These are phyloP conservation scores for Tricholoma sp. DNA, from an alignment of 768 basidiomycete genomes.

Conservation along the genomic window DNA sequence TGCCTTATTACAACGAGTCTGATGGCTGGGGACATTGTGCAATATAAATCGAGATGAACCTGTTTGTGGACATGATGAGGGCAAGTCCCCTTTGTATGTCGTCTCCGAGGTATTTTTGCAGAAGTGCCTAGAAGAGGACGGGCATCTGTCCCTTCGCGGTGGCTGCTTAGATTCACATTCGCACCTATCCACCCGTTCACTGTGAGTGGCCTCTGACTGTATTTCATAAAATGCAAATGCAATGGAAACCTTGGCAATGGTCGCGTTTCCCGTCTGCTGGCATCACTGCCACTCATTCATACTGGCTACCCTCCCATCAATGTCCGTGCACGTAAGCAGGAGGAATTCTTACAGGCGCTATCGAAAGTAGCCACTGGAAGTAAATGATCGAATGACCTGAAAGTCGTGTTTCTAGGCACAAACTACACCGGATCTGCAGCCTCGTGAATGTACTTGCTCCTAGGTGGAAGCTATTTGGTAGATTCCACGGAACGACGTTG, in stretches of 20 bases:
- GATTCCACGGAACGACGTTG: too few species aligned
- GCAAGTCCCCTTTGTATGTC: background rate
- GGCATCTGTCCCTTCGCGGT: background rate
- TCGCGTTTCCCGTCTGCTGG: background rate
- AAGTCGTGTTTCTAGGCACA: background rate
- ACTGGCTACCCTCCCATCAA: background rate
- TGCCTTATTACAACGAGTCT: background rate
- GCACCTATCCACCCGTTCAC: background rate
- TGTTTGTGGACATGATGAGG: background rate
- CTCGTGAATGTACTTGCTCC: background rate
- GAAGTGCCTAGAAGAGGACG: background rate
- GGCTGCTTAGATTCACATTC: background rate
- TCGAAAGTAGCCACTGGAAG: background rate
- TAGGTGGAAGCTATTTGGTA: background rate
- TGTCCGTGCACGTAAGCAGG: background rate
- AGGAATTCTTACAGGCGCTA: background rate
- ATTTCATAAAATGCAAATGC: background rate
- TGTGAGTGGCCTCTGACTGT: background rate
- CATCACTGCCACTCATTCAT: background rate
- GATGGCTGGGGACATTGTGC: background rate
- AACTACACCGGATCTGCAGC: background rate
- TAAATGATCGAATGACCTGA: background rate
- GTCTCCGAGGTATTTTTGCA: background rate
- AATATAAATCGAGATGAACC: background rate
- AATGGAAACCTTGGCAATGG: background rate